Evolutionary conservation across 2,329 filamentous ascomycete species (phyloP).

Genomic region (Arthroderma sp.): DNA sequence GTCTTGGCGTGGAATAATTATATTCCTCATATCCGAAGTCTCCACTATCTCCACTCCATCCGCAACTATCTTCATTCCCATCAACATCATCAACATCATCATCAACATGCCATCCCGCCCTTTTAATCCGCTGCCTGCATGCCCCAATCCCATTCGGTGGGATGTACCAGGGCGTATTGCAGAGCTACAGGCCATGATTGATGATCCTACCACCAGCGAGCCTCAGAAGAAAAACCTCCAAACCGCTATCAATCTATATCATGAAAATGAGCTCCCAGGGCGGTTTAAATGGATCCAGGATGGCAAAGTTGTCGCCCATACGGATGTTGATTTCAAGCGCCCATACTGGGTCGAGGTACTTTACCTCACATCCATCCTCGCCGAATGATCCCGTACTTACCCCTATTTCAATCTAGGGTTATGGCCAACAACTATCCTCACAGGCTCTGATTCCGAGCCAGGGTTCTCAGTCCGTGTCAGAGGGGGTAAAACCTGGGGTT

Average conservation of each 20-base stretch:
- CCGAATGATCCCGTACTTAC: background rate
- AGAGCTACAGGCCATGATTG: slow-evolving; percentile 8
- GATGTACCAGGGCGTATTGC: slow-evolving; percentile 7
- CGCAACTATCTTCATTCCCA: too few species aligned
- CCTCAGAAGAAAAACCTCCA: slow-evolving; percentile 8
- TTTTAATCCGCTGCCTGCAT: slow-evolving; percentile 6
- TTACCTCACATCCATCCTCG: background rate
- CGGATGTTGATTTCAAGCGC: slow-evolving; percentile 5
- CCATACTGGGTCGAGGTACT: slow-evolving; percentile 7
- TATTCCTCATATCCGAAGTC: too few species aligned
- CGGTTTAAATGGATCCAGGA: slow-evolving; percentile 6
- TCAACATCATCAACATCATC: too few species aligned
- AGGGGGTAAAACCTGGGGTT: too few species aligned
- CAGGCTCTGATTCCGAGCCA: background rate
- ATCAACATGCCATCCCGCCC: background rate
- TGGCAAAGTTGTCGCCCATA: slow-evolving; percentile 6
- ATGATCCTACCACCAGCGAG: slow-evolving; percentile 6
- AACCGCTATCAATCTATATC: slow-evolving; percentile 7
- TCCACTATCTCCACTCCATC: too few species aligned
- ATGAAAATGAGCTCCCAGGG: slow-evolving; percentile 8
- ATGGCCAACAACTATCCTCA: slow-evolving; percentile 6
- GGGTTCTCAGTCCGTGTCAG: too few species aligned
- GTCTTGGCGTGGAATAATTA: too few species aligned
- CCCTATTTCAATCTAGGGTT: slow-evolving; percentile 5
- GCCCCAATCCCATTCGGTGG: slow-evolving; percentile 7